These are phyloP conservation scores for Fusarium sp. DNA, from an alignment of 2,329 filamentous ascomycete species.

Conservation along the genomic window DNA sequence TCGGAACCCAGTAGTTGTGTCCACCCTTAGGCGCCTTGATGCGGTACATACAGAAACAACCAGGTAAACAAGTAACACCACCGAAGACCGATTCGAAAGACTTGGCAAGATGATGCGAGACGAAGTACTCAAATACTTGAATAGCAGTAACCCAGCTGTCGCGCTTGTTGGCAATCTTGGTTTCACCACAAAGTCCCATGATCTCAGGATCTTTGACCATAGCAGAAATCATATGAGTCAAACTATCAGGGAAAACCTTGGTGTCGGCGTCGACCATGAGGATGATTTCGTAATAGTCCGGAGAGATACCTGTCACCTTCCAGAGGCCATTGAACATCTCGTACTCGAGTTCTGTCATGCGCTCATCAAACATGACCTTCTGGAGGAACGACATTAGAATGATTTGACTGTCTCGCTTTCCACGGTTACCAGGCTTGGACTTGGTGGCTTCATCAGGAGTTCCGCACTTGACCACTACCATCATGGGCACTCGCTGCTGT, in stretches of 20 bases:
- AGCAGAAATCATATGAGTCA: slow-evolving; percentile 98
- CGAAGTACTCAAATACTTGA: slow-evolving; percentile 99
- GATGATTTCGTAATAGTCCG: slow-evolving; percentile 97
- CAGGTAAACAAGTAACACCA: slow-evolving; percentile 97
- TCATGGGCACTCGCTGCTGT: slow-evolving; percentile 98
- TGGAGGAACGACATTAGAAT: slow-evolving; percentile 99
- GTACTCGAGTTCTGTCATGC: slow-evolving; percentile 99
- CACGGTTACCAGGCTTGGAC: slow-evolving; percentile 94
- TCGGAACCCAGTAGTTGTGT: slow-evolving; percentile 99
- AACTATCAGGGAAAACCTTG: slow-evolving; percentile 97
- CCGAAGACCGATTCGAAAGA: slow-evolving; percentile 98
- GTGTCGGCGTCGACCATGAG: slow-evolving; percentile 99
- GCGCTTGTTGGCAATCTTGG: slow-evolving; percentile 99
- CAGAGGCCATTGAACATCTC: slow-evolving; percentile 99
- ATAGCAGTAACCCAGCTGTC: slow-evolving; percentile 97
- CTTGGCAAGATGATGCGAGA: slow-evolving; percentile 96
- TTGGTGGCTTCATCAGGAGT: slow-evolving; percentile 86
- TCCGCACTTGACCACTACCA: slow-evolving; percentile 94
- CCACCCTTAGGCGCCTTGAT: slow-evolving; percentile 99
- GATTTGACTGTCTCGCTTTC: slow-evolving; percentile 99
- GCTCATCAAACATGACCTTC: slow-evolving; percentile 99
- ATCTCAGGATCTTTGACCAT: slow-evolving; percentile 99
- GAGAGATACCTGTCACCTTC: slow-evolving; percentile 98
- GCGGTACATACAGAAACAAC: slow-evolving; percentile 99
- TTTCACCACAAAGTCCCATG: slow-evolving; percentile 98